Base-by-base conservation (phyloP, 257 asterid species). In the Cordia subcordata region DNA sequence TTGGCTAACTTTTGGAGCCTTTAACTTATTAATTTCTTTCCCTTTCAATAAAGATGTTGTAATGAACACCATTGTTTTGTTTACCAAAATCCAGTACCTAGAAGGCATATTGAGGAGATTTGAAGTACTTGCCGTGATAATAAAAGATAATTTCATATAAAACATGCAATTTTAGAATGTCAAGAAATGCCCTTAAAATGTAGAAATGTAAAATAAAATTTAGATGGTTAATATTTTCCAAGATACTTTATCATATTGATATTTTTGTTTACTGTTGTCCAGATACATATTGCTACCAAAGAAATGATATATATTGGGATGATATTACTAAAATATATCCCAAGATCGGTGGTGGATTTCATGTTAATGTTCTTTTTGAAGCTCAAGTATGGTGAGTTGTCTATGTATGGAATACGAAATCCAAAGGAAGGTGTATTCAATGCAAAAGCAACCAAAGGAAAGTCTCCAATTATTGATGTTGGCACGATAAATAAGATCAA, bases 381-480 rank as follows among this genome's bases (percentile, higher is more conserved):
- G 5, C 9, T 60, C 1, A 44, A 18, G 10, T 61, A 42, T 13
- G 89, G 92, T 38, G 35, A 81, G 49, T 72, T 83, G 16, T 64
- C 69, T 0, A 10, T 21, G 0, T 77, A 65, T 20, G 95, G 87
- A 1, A 42, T 86, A 27, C 8, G 33, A 39, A 77, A 66, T 58
- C 95, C 94, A 0, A 21, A 9, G 1, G 35, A 66, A 19, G 93
- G 94, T 9, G 88, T 93, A 0, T 82, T 84, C 49, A 19, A 14
- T 17, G 33, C 68, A 0, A 81, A 84, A 47, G 13, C 5, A 10
- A 46, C 49, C 16, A 62, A 62, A 0, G 94, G 95, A 0, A 35
- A 75, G 37, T 76, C 90, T 27, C 83, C 90, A 0, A 76, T 84
- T 5, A 72, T 84, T 40, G 95, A 86, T 37, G 90, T 78, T 33